Base-by-base conservation (phyloP, 441 rosid species). In the Raphanus hybrid region DNA sequence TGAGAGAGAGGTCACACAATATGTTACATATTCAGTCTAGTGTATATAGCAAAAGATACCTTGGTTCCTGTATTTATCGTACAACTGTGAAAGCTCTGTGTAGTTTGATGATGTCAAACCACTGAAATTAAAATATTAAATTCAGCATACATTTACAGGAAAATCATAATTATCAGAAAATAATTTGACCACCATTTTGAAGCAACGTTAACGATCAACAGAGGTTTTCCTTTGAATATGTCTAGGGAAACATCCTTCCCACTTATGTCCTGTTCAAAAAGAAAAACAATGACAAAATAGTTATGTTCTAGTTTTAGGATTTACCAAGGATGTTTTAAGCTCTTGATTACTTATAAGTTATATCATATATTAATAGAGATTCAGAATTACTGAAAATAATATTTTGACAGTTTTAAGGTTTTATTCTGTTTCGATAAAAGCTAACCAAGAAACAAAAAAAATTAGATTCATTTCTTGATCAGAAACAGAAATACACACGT, bases 141-240 rank as follows among this genome's bases (percentile, higher is more conserved):
- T 15, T 62, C 11, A 8, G 59, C 55, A 74, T 84, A 58, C 62
- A 45, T 55, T 14, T 43, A 41, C 60, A 43, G 4, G 8, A 74
- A 71, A 68, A 11, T 2, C 5, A 3, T n/a, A 29, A 20, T 60
- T 27, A 5, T 48, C 4, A 18, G 45, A 26, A 41, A 20, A 45
- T 1, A 8, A 18, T 4, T 32, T 4, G 6, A 45, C 16, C 58
- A 52, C 97, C 98, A 94, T 92, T 52, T 86, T 4, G 97, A 92
- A 83, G 98, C 98, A 48, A 94, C 98, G 61, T 94, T 92, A 55
- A 90, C 96, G 76, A 94, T 88, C 84, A 94, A 83, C 5, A 90
- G 83, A 83, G 69, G 85, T 78, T 89, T 90, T 67, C 96, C 96
- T 85, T 94, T 94, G 63, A 89, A 92, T 77, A 86, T 91, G 83